phyloP scores from a whole-genome alignment of 257 asterid genomes.

The Nicotiana undulata region DNA sequence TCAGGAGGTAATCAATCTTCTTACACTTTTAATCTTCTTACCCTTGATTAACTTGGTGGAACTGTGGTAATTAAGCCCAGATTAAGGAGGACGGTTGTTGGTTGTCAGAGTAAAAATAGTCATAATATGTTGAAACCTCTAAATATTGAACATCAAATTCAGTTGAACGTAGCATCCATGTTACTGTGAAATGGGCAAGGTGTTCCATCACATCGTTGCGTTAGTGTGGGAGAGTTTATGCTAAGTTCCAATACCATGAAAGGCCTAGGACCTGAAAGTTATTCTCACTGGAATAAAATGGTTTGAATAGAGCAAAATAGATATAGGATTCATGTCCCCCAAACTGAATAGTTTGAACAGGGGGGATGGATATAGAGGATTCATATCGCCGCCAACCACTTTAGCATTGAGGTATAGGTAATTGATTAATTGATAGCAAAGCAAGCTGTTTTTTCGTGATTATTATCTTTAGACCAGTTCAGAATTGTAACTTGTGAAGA shows the following conservation, averaged over 20 bases:
- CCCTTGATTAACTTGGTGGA: not conserved
- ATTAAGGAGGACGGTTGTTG: not conserved
- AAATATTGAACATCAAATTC: not conserved
- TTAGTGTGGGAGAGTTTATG: not conserved
- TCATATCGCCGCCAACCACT: not conserved
- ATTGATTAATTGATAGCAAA: not conserved
- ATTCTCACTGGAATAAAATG: not conserved
- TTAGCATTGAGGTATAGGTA: not conserved
- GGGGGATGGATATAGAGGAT: not conserved
- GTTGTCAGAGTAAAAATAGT: not conserved
- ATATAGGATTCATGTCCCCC: not conserved
- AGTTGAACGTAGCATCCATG: not conserved
- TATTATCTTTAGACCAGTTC: not conserved
- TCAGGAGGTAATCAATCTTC: constrained; percentile 49
- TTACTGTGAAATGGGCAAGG: not conserved
- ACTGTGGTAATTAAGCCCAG: too few species aligned
- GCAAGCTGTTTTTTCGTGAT: not conserved
- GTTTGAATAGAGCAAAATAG: not conserved
- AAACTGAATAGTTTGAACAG: not conserved
- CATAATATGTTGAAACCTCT: not conserved
- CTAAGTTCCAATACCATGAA: not conserved
- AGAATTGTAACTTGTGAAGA: not conserved
- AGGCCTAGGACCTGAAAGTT: not conserved
- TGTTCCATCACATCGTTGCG: not conserved
- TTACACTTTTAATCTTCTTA: not conserved